phyloP scores from a whole-genome alignment of 1,284 basidiomycete species.

The Crocinoboletus sp. region DNA sequence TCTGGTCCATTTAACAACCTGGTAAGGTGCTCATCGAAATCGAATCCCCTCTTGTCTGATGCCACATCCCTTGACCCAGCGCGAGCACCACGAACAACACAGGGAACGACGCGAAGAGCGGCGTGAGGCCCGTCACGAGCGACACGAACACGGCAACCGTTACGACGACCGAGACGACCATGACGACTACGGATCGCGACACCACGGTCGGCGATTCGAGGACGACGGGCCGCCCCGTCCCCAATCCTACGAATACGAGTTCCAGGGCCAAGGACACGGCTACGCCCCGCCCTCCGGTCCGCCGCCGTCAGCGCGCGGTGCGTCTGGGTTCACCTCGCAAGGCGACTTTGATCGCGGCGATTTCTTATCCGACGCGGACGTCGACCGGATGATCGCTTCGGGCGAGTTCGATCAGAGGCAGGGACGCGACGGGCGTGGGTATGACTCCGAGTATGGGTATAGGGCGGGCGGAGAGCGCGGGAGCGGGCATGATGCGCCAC shows the following conservation, averaged over 20 bases:
- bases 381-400: constrained; percentile 18
- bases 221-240: constrained; percentile 2
- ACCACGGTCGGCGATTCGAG: neutral
- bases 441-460: neutral
- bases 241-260: constrained; percentile 1
- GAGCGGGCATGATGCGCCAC: constrained; percentile 10
- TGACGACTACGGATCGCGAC: neutral
- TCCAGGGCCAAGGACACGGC: neutral
- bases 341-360: constrained; percentile 24
- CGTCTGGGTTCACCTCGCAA: neutral
- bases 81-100: constrained; percentile 6
- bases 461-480: neutral
- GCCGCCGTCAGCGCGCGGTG: neutral
- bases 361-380: constrained; percentile 29
- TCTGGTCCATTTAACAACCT: constrained; percentile 7
- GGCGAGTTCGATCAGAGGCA: constrained; percentile 11
- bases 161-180: neutral
- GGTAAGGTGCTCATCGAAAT: constrained; percentile 3
- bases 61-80: too few species aligned
- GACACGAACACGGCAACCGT: neutral
- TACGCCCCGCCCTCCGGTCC: constrained; percentile 11
- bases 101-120: constrained; percentile 16
- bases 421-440: neutral
- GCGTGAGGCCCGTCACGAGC: constrained; percentile 10
- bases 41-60: too few species aligned